Evolutionary conservation across 768 basidiomycete genomes (phyloP).

Genomic region (Holtermannia corniformis): DNA sequence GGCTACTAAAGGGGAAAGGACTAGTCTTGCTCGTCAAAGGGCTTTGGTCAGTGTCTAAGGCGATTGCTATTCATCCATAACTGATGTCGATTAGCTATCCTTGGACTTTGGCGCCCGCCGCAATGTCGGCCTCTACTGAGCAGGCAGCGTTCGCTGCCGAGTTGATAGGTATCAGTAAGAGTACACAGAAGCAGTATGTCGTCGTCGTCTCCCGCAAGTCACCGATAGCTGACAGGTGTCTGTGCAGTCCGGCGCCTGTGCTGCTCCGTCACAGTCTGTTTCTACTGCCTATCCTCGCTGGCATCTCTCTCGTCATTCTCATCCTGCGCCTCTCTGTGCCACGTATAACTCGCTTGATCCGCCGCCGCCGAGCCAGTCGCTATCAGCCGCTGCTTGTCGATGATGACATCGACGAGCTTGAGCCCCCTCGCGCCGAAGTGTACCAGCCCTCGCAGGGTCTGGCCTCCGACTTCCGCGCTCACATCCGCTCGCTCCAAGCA

Average conservation of each 20-base stretch:
- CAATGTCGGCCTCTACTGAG: not conserved
- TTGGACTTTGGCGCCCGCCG: too few species aligned
- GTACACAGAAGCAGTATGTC: not conserved
- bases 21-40: too few species aligned
- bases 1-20: too few species aligned
- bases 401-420: conserved; percentile 18
- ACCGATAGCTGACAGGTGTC: not conserved
- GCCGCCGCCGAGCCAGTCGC: conserved; percentile 1
- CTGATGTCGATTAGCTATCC: too few species aligned
- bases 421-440: conserved; percentile 13
- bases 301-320: conserved; percentile 41
- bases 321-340: conserved; percentile 37
- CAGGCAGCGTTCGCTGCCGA: not conserved
- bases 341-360: conserved; percentile 17
- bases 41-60: too few species aligned
- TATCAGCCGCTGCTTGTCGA: conserved; percentile 21
- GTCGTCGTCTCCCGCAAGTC: not conserved
- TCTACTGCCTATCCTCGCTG: conserved; percentile 43
- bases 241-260: conserved; percentile 18
- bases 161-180: not conserved
- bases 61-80: too few species aligned
- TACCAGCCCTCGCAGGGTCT: conserved; percentile 32
- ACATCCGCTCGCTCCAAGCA: conserved; percentile 48
- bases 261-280: conserved; percentile 33
- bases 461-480: conserved; percentile 42